Conservation (phyloP, 2,329 filamentous ascomycete genomes). For the Didymella pomorum region DNA sequence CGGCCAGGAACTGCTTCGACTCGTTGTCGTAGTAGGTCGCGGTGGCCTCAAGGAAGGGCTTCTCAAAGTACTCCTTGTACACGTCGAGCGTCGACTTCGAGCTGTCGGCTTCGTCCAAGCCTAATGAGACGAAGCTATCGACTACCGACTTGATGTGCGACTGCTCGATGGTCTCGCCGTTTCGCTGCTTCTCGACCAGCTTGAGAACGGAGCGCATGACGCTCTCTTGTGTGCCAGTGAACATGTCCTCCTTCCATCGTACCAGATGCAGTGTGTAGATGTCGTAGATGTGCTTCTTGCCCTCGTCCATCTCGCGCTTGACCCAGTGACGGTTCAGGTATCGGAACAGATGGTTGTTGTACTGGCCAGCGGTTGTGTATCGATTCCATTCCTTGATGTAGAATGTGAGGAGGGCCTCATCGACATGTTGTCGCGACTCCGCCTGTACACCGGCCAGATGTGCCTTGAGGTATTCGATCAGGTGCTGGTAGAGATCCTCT, state of each 20-base stretch:
- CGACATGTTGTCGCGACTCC: slow-evolving; percentile 79
- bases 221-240: slow-evolving; percentile 80
- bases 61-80: slow-evolving; percentile 91
- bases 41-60: slow-evolving; percentile 87
- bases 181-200: slow-evolving; percentile 95
- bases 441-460: slow-evolving; percentile 77
- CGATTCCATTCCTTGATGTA: slow-evolving; percentile 98
- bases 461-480: slow-evolving; percentile 81
- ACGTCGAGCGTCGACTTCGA: slow-evolving; percentile 95
- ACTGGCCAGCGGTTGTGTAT: slow-evolving; percentile 95
- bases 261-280: slow-evolving; percentile 97
- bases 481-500: slow-evolving; percentile 92
- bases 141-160: slow-evolving; percentile 96
- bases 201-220: slow-evolving; percentile 96
- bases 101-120: slow-evolving; percentile 89
- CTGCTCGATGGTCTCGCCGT: slow-evolving; percentile 97
- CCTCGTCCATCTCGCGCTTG: slow-evolving; percentile 97
- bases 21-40: slow-evolving; percentile 87
- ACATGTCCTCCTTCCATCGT: slow-evolving; percentile 93
- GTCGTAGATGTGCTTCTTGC: slow-evolving; percentile 97
- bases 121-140: slow-evolving; percentile 92
- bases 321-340: slow-evolving; percentile 99
- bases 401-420: slow-evolving; percentile 88
- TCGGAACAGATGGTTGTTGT: slow-evolving; percentile 94
- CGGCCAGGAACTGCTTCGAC: slow-evolving; percentile 91